Percentiles rank a stretch among this genome's conserved stretches.
These are phyloP conservation scores for Anisodus acutangulus DNA, from an alignment of 257 asterid species.

Conservation along the genomic window DNA sequence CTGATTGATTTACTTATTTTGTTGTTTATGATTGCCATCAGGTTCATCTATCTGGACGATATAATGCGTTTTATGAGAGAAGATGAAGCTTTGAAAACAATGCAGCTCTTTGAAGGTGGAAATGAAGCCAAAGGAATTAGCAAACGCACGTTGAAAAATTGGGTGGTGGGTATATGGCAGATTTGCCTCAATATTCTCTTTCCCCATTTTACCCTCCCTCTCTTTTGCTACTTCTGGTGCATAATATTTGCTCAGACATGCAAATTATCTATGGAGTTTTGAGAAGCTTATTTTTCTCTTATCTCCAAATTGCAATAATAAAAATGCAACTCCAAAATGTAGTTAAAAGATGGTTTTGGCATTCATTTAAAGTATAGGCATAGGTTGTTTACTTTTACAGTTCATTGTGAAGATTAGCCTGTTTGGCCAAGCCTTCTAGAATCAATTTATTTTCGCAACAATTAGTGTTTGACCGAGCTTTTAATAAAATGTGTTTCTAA, in stretches of 20 bases:
- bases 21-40: constrained; percentile 36
- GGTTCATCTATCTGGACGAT: constrained; percentile 68
- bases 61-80: constrained; percentile 81
- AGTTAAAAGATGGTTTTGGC: neutral
- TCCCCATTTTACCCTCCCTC: neutral
- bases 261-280: neutral
- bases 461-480: too few relatives aligned
- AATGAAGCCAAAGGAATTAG: constrained; percentile 74
- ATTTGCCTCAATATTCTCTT: constrained; percentile 27
- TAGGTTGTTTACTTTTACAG: neutral
- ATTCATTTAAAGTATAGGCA: neutral
- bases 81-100: constrained; percentile 76
- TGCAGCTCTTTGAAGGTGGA: constrained; percentile 70
- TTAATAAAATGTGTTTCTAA: too few relatives aligned
- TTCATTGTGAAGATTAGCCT: neutral
- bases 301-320: constrained; percentile 14
- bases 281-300: neutral
- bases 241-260: neutral
- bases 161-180: constrained; percentile 65
- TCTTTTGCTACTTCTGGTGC: neutral
- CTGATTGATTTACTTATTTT: constrained; percentile 2
- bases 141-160: constrained; percentile 78
- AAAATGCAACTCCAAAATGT: neutral
- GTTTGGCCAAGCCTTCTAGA: too few relatives aligned
- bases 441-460: too few relatives aligned